These are phyloP conservation scores for Torulaspora microellipsoides DNA, from an alignment of 805 yeast genomes.

Conservation along the genomic window DNA sequence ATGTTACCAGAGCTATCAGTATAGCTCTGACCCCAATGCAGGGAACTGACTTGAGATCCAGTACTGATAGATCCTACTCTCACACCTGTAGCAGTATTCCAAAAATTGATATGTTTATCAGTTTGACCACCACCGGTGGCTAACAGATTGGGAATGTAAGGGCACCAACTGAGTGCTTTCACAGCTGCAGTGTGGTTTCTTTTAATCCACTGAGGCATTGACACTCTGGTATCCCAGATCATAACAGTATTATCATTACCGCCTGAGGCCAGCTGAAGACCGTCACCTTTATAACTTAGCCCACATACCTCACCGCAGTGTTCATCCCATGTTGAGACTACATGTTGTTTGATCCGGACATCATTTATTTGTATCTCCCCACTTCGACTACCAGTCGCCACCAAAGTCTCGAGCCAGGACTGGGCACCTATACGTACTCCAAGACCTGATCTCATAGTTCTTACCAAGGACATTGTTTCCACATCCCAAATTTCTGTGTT, in stretches of 20 bases:
- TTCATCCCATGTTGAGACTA: constrained; percentile 52
- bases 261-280: constrained; percentile 81
- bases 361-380: constrained; percentile 87
- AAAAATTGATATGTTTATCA: constrained; percentile 84
- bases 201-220: constrained; percentile 67
- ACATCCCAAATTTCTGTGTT: constrained; percentile 90
- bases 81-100: constrained; percentile 92
- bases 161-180: constrained; percentile 93
- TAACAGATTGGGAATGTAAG: constrained; percentile 69
- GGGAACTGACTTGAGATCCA: constrained; percentile 90
- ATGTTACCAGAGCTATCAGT: constrained; percentile 13
- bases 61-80: constrained; percentile 83
- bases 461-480: constrained; percentile 62
- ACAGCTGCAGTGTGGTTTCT: constrained; percentile 89
- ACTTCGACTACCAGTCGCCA: constrained; percentile 82
- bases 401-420: constrained; percentile 75
- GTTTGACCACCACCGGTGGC: constrained; percentile 98
- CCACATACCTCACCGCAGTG: constrained; percentile 95
- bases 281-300: constrained; percentile 77
- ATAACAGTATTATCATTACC: constrained; percentile 92
- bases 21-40: constrained; percentile 75
- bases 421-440: constrained; percentile 78
- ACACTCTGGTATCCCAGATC: constrained; percentile 83
- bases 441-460: constrained; percentile 68
- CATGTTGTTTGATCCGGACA: constrained; percentile 78